phyloP scores from a whole-genome alignment of 352 stramenopile species.

The Thalassiosira hispida region DNA sequence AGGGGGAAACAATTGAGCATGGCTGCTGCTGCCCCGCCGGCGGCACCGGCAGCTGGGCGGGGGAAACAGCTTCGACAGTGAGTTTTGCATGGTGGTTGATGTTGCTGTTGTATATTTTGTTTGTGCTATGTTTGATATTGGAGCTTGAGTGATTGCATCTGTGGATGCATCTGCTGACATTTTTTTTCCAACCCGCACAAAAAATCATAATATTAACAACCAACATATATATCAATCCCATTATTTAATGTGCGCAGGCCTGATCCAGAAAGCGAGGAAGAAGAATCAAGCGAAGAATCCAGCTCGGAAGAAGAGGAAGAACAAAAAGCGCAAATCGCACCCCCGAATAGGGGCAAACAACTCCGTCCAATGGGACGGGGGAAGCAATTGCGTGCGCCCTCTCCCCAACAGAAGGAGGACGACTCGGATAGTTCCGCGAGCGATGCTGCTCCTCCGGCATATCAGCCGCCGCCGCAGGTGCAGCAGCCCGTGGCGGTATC shows the following conservation, averaged over 20 bases:
- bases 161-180: no score
- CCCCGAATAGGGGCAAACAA: conserved; percentile 57
- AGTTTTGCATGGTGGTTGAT: conserved; percentile 36
- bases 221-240: no score
- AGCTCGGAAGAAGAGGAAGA: conserved; percentile 43
- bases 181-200: no score
- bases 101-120: conserved; percentile 18
- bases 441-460: conserved; percentile 17
- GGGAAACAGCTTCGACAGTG: conserved; percentile 76
- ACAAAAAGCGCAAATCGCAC: conserved; percentile 6
- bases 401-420: conserved; percentile 49
- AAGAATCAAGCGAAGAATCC: conserved; percentile 44
- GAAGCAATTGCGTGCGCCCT: conserved; percentile 68
- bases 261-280: conserved; percentile 55
- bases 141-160: no score
- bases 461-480: conserved; percentile 16
- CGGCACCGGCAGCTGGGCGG: conserved; percentile 34
- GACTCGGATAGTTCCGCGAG: conserved; percentile 24
- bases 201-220: no score
- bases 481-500: conserved; percentile 33
- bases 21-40: conserved; percentile 7
- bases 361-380: conserved; percentile 54
- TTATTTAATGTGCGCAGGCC: no score
- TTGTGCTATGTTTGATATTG: not conserved
- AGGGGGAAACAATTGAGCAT: conserved; percentile 57